These are phyloP conservation scores for Monosporascus sp. DNA, from an alignment of 2,329 filamentous ascomycete genomes.

Conservation along the genomic window DNA sequence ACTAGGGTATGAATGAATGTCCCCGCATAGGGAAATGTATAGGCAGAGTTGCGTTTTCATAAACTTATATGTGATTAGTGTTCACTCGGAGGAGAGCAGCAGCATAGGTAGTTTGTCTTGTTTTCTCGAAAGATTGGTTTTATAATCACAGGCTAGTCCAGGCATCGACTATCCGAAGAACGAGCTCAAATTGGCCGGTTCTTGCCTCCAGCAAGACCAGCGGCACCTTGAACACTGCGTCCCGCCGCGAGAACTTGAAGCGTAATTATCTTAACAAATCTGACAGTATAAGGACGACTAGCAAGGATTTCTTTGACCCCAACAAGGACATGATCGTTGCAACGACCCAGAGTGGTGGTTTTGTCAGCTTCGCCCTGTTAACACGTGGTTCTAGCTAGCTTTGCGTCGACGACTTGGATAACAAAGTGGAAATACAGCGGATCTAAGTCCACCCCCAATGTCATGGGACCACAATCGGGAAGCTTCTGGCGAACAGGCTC, in stretches of 20 bases:
- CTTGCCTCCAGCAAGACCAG: too few species aligned
- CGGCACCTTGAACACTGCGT: not conserved
- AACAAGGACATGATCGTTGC: not conserved
- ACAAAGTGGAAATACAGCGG: not conserved
- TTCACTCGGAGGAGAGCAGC: too few species aligned
- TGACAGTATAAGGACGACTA: not conserved
- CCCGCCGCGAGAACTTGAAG: not conserved
- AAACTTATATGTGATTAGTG: too few species aligned
- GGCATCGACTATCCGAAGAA: too few species aligned
- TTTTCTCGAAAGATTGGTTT: too few species aligned
- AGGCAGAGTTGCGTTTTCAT: too few species aligned
- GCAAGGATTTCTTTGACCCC: not conserved
- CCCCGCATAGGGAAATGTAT: too few species aligned
- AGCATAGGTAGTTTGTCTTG: too few species aligned
- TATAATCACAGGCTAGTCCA: too few species aligned
- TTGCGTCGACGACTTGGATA: not conserved
- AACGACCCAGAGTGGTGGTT: not conserved
- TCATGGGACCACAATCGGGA: not conserved
- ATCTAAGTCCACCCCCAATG: not conserved
- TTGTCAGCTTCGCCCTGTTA: not conserved
- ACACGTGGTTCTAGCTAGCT: not conserved
- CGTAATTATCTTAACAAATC: not conserved
- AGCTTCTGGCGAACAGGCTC: not conserved
- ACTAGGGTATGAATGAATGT: too few species aligned
- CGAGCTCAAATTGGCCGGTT: too few species aligned